Percentiles rank a stretch among this genome's conserved stretches.
Evolutionary conservation across 2,329 filamentous ascomycete genomes (phyloP).

Genomic region (Aspergillus ruber): DNA sequence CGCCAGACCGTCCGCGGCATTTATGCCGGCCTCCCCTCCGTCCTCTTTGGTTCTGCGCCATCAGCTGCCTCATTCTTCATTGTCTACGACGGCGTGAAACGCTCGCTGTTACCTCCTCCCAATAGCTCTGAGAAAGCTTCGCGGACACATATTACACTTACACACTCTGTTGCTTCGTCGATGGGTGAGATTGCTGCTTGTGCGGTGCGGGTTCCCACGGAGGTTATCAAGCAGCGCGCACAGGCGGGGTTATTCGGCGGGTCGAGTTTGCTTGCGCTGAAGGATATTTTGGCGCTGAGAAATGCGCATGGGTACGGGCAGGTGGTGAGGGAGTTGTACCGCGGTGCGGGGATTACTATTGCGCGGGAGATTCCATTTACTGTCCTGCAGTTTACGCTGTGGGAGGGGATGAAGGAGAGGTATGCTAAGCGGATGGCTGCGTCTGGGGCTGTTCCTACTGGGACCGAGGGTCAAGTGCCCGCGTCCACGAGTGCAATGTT

Average conservation of each 20-base stretch:
- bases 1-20: slow-evolving; percentile 85
- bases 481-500: slow-evolving; percentile 77
- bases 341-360: slow-evolving; percentile 87
- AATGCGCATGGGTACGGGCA: slow-evolving; percentile 37
- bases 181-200: slow-evolving; percentile 89
- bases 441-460: slow-evolving; percentile 23
- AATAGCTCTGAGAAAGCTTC: slow-evolving; percentile 16
- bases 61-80: slow-evolving; percentile 96
- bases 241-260: slow-evolving; percentile 79
- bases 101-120: slow-evolving; percentile 28
- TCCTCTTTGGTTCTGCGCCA: slow-evolving; percentile 84
- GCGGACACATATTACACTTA: slow-evolving; percentile 35
- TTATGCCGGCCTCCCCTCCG: slow-evolving; percentile 85
- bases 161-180: slow-evolving; percentile 80
- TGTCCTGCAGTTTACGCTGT: slow-evolving; percentile 92
- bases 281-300: slow-evolving; percentile 57
- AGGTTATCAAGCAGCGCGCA: slow-evolving; percentile 94
- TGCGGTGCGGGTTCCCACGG: slow-evolving; percentile 84
- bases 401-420: slow-evolving; percentile 76
- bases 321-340: slow-evolving; percentile 79
- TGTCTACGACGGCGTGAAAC: slow-evolving; percentile 76
- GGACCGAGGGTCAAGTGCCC: slow-evolving; percentile 45
- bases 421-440: slow-evolving; percentile 31
- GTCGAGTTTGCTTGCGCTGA: slow-evolving; percentile 60
- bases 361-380: slow-evolving; percentile 97